Conservation (phyloP, 306 rosid genomes). For the Cyclanthera cordifolia region DNA sequence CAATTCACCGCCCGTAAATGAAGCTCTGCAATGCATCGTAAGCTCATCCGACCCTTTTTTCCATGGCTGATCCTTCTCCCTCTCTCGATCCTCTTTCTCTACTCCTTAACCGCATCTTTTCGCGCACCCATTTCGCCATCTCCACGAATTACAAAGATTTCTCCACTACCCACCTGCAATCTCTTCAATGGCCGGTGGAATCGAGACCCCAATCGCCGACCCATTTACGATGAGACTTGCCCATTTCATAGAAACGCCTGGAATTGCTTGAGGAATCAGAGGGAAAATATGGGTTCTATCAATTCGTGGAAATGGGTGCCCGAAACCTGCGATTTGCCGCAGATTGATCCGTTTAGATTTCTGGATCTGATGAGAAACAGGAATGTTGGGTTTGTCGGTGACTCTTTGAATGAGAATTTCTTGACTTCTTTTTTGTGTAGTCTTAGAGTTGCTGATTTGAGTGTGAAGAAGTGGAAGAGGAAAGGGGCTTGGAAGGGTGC, state of each 20-base stretch:
- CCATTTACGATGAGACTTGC: slow-evolving; percentile 62
- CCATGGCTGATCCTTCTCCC: slow-evolving; percentile 46
- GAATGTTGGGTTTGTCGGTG: slow-evolving; percentile 77
- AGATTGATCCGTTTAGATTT: slow-evolving; percentile 53
- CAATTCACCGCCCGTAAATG: not conserved
- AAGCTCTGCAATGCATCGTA: slow-evolving; percentile 40
- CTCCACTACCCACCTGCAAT: slow-evolving; percentile 32
- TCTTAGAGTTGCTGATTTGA: slow-evolving; percentile 58
- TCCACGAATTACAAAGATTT: slow-evolving; percentile 11
- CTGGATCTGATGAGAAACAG: slow-evolving; percentile 47
- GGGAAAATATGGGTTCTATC: slow-evolving; percentile 50
- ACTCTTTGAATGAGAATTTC: slow-evolving; percentile 80
- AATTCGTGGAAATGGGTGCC: slow-evolving; percentile 84
- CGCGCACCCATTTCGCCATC: slow-evolving; percentile 14
- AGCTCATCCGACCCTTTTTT: slow-evolving; percentile 43
- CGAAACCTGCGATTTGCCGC: slow-evolving; percentile 34
- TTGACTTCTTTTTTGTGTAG: slow-evolving; percentile 57
- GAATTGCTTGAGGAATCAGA: slow-evolving; percentile 74
- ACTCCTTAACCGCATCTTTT: slow-evolving; percentile 36
- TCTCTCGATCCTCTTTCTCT: slow-evolving; percentile 31
- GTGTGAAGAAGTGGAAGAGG: slow-evolving; percentile 72
- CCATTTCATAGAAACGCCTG: slow-evolving; percentile 86
- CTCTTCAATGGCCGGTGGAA: slow-evolving; percentile 50
- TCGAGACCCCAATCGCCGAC: slow-evolving; percentile 42
- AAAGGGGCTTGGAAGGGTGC: slow-evolving; percentile 91